phyloP scores from a whole-genome alignment of 768 basidiomycete genomes.

The Russula sp. region DNA sequence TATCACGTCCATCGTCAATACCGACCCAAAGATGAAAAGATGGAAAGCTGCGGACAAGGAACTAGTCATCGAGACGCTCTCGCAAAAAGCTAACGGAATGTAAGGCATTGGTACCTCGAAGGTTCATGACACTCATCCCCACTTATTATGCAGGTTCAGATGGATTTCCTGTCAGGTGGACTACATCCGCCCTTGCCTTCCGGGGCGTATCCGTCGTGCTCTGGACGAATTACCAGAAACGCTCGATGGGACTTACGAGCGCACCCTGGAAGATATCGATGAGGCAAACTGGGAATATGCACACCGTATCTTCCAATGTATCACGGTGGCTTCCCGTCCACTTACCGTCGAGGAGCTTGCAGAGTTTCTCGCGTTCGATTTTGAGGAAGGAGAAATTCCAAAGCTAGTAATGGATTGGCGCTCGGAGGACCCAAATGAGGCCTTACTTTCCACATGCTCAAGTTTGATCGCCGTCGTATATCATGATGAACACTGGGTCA shows the following conservation, averaged over 20 bases:
- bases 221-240: no score
- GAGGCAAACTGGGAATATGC: background rate
- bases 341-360: no score
- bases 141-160: background rate
- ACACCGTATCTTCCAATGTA: background rate
- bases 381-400: background rate
- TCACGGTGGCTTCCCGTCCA: background rate
- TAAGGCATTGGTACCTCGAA: background rate
- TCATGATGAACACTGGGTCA: no score
- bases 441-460: background rate
- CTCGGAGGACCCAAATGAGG: background rate
- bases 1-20: background rate
- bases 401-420: background rate
- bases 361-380: background rate
- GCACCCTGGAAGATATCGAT: background rate
- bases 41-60: background rate
- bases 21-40: background rate
- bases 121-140: no score
- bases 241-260: no score
- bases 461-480: background rate
- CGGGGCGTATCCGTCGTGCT: no score
- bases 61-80: background rate
- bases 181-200: background rate
- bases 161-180: background rate
- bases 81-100: constrained; percentile 5